Conservation (phyloP, 75 land plant species). For the Larix kaempferi region DNA sequence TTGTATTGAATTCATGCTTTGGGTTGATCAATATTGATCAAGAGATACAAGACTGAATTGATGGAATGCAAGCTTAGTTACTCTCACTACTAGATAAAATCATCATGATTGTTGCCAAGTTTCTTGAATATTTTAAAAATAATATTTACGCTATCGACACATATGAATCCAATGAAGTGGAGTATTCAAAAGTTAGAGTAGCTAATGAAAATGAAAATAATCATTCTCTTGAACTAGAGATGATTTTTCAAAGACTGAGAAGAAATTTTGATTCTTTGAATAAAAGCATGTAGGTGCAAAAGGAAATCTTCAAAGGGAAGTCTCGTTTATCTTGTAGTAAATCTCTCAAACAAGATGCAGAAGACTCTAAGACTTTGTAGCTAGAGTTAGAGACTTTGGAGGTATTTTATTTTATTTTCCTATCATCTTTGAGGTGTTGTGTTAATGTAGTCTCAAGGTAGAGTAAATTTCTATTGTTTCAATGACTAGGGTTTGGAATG, state of each 20-base stretch:
- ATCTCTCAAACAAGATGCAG: constrained; percentile 1
- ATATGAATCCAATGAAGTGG: not conserved
- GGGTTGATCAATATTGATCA: constrained; percentile 41
- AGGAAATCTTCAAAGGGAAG: constrained; percentile 4
- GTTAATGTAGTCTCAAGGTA: not conserved
- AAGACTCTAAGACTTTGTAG: not conserved
- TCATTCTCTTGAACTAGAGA: not conserved
- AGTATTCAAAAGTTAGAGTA: not conserved
- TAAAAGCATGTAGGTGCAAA: constrained; percentile 2
- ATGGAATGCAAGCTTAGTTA: constrained; percentile 42
- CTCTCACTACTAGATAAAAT: constrained; percentile 47
- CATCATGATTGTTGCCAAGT: constrained; percentile 27
- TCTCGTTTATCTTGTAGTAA: constrained; percentile 2
- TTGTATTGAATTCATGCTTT: not conserved
- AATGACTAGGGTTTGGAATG: too few relatives aligned
- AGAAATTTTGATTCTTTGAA: constrained; percentile 11
- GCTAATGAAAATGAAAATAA: constrained; percentile 1
- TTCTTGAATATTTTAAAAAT: constrained; percentile 28
- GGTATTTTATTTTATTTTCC: not conserved
- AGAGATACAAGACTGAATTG: constrained; percentile 43
- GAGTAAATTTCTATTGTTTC: too few relatives aligned
- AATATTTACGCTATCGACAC: not conserved
- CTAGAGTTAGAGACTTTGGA: not conserved
- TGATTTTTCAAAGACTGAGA: not conserved
- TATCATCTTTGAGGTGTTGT: not conserved